Conservation (phyloP, 2,329 filamentous ascomycete genomes). For the Sporothrix schenckii region DNA sequence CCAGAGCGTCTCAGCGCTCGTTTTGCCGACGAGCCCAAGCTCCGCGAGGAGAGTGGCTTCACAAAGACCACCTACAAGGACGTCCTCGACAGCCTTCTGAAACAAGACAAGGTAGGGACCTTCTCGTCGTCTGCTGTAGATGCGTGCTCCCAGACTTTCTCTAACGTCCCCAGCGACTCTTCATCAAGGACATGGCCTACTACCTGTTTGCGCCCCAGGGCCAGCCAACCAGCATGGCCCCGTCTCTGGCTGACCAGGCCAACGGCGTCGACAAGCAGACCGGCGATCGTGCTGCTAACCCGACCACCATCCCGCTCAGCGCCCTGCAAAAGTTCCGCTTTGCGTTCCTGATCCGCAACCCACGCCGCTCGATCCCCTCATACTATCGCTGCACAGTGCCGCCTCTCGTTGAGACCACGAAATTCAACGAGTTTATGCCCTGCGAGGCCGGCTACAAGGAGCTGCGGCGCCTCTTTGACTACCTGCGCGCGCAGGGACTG, state of each 20-base stretch:
- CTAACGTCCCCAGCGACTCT: slow-evolving; percentile 65
- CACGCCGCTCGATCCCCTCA: slow-evolving; percentile 85
- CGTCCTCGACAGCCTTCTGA: slow-evolving; percentile 75
- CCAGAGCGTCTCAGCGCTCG: slow-evolving; percentile 82
- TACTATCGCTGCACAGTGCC: slow-evolving; percentile 94
- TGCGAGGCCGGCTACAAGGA: slow-evolving; percentile 89
- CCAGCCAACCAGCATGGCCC: slow-evolving; percentile 70
- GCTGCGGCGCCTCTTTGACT: slow-evolving; percentile 85
- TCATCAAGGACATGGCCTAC: slow-evolving; percentile 97
- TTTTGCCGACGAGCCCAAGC: slow-evolving; percentile 68
- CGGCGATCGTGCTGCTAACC: slow-evolving; percentile 65
- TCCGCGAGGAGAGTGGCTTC: slow-evolving; percentile 66
- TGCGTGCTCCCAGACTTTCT: too few species aligned
- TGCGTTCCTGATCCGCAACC: slow-evolving; percentile 95
- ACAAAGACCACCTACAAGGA: slow-evolving; percentile 71
- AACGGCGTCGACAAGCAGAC: slow-evolving; percentile 45
- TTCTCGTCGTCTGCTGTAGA: neutral
- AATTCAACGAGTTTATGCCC: slow-evolving; percentile 84
- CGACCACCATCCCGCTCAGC: slow-evolving; percentile 77
- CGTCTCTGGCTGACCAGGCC: slow-evolving; percentile 64
- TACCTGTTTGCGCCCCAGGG: slow-evolving; percentile 80
- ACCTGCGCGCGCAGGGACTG: slow-evolving; percentile 67
- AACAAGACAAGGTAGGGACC: slow-evolving; percentile 52
- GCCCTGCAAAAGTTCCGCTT: slow-evolving; percentile 84
- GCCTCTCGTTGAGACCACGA: slow-evolving; percentile 77